phyloP scores from a whole-genome alignment of 2,329 filamentous ascomycete genomes.

The Epichloe sibirici region DNA sequence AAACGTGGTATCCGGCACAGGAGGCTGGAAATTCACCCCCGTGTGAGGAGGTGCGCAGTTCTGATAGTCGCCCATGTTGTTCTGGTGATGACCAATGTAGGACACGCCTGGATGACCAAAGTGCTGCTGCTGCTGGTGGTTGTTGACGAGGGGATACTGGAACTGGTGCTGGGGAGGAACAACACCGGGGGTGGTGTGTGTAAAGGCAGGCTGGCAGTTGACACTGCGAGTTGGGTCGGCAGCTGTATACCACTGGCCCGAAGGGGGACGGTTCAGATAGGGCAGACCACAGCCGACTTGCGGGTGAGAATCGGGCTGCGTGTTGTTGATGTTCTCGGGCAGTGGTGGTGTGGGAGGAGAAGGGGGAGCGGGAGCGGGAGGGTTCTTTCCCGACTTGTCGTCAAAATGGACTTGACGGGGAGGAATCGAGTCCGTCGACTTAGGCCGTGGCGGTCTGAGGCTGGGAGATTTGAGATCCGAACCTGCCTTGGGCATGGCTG shows the following conservation, averaged over 20 bases:
- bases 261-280: constrained; percentile 9
- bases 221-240: constrained; percentile 21
- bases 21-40: constrained; percentile 44
- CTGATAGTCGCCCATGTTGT: constrained; percentile 28
- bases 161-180: neutral
- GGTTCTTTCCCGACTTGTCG: neutral
- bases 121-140: constrained; percentile 6
- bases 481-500: constrained; percentile 17
- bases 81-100: constrained; percentile 3
- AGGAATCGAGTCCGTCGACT: constrained; percentile 14
- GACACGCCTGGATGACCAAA: neutral
- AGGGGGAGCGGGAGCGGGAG: neutral
- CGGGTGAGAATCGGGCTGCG: constrained; percentile 6
- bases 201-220: constrained; percentile 4
- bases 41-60: constrained; percentile 28
- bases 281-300: constrained; percentile 11
- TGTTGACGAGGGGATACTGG: constrained; percentile 7
- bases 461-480: constrained; percentile 18
- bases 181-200: neutral
- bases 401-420: constrained; percentile 23
- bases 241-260: constrained; percentile 22
- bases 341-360: neutral
- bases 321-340: neutral
- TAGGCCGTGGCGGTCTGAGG: constrained; percentile 14
- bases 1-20: constrained; percentile 43